These are phyloP conservation scores for Odontarrhena argentea DNA, from an alignment of 345 rosid species.

Conservation along the genomic window DNA sequence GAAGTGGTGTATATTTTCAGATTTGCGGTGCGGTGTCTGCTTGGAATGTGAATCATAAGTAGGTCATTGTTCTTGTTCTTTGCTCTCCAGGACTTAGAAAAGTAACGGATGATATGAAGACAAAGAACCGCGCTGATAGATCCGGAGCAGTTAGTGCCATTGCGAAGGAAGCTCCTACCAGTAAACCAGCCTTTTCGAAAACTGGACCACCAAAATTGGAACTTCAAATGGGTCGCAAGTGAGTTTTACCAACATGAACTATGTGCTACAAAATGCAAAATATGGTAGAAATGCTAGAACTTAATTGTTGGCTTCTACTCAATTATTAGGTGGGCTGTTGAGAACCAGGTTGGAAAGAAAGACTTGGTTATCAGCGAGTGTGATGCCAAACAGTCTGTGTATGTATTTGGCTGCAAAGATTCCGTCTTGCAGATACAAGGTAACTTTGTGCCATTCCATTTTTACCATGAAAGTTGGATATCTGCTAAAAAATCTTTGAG, in stretches of 20 bases:
- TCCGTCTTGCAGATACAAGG: slow-evolving; percentile 95
- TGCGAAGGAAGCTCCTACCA: slow-evolving; percentile 56
- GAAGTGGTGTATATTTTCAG: slow-evolving; percentile 13
- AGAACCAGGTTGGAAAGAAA: slow-evolving; percentile 91
- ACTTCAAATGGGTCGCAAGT: slow-evolving; percentile 99
- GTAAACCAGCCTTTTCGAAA: slow-evolving; percentile 62
- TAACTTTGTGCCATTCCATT: slow-evolving; percentile 28
- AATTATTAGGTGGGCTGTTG: slow-evolving; percentile 81
- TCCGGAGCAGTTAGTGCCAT: slow-evolving; percentile 64
- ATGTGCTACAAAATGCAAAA: slow-evolving; percentile 13
- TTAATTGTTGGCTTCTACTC: slow-evolving; percentile 27
- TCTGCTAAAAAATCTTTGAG: slow-evolving; percentile 21
- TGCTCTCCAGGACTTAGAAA: slow-evolving; percentile 69
- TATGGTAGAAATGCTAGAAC: slow-evolving; percentile 22
- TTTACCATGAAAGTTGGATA: slow-evolving; percentile 20
- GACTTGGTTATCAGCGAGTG: slow-evolving; percentile 84
- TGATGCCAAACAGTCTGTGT: slow-evolving; percentile 91
- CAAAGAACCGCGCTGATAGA: slow-evolving; percentile 76
- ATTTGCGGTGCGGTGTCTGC: neutral
- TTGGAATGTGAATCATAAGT: slow-evolving; percentile 18
- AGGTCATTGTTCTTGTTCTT: slow-evolving; percentile 23
- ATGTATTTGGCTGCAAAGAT: slow-evolving; percentile 94
- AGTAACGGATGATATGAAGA: slow-evolving; percentile 92
- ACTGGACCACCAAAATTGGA: slow-evolving; percentile 88
- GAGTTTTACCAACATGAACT: slow-evolving; percentile 38